phyloP scores from a whole-genome alignment of 441 rosid species.

The Daphne laureola region DNA sequence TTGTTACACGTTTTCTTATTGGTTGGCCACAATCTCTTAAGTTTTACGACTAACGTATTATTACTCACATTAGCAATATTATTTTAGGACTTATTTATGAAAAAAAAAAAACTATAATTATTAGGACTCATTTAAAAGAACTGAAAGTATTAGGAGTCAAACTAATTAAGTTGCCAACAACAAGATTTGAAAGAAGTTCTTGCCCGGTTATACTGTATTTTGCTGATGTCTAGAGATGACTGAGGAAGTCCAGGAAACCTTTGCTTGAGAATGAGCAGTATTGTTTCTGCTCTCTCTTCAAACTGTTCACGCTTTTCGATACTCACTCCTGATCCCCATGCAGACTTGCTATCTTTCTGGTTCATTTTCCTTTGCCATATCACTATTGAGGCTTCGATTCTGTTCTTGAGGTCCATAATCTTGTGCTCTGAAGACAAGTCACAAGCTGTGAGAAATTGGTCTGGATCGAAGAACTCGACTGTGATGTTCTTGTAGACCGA shows the following conservation, averaged over 20 bases:
- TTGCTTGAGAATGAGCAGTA: slow-evolving; percentile 75
- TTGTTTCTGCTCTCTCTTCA: slow-evolving; percentile 94
- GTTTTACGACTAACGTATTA: no score
- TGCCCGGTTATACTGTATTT: slow-evolving; percentile 84
- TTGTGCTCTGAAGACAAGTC: slow-evolving; percentile 87
- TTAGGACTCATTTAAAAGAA: no score
- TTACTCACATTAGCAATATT: no score
- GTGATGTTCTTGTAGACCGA: slow-evolving; percentile 60
- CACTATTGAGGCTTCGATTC: slow-evolving; percentile 82
- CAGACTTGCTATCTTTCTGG: slow-evolving; percentile 73
- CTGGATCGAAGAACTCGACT: slow-evolving; percentile 75
- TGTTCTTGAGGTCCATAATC: slow-evolving; percentile 79
- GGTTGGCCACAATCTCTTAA: no score
- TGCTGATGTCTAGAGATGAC: slow-evolving; percentile 84
- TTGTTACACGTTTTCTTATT: no score
- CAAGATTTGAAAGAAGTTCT: neutral
- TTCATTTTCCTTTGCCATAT: slow-evolving; percentile 91
- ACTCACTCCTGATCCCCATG: slow-evolving; percentile 83
- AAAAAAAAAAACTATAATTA: no score
- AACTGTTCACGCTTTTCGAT: slow-evolving; percentile 82
- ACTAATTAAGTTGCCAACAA: no score
- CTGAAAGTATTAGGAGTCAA: no score
- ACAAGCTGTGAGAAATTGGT: slow-evolving; percentile 62
- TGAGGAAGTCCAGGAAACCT: slow-evolving; percentile 82
- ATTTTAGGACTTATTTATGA: no score